phyloP scores from a whole-genome alignment of 176 grass and related monocot genomes.

The Hsuehochloa calcarea region DNA sequence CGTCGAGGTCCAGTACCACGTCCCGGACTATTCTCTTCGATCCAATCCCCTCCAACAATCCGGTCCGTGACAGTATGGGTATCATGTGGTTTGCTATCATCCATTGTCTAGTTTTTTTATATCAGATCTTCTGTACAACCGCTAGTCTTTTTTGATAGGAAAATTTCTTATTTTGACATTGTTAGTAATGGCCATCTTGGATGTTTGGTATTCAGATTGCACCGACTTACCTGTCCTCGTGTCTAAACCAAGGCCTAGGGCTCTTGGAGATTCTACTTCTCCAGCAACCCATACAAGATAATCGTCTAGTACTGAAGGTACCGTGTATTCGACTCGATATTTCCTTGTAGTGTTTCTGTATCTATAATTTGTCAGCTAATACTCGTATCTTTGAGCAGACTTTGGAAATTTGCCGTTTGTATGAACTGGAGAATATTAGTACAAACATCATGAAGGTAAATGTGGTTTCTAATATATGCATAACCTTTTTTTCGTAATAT shows the following conservation, averaged over 20 bases:
- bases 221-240: conserved; percentile 84
- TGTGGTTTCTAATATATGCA: conserved; percentile 9
- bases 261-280: conserved; percentile 91
- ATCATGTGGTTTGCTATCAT: neutral
- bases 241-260: conserved; percentile 81
- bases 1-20: too few relatives aligned
- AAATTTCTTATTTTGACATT: neutral
- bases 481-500: neutral
- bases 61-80: neutral
- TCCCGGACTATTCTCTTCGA: too few relatives aligned
- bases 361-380: conserved; percentile 23
- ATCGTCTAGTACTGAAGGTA: conserved; percentile 79
- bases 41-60: too few relatives aligned
- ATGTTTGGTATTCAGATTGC: conserved; percentile 76
- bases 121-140: neutral
- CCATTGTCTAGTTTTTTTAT: conserved; percentile 6
- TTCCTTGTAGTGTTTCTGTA: conserved; percentile 18
- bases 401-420: conserved; percentile 88
- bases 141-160: conserved; percentile 23
- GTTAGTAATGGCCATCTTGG: conserved; percentile 23
- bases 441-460: conserved; percentile 85
- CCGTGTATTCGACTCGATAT: conserved; percentile 26
- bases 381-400: conserved; percentile 56
- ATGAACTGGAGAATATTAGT: conserved; percentile 80
- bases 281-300: conserved; percentile 77